Base-by-base conservation (phyloP, 495 filamentous ascomycete species). In the Aspergillus taichungensis region DNA sequence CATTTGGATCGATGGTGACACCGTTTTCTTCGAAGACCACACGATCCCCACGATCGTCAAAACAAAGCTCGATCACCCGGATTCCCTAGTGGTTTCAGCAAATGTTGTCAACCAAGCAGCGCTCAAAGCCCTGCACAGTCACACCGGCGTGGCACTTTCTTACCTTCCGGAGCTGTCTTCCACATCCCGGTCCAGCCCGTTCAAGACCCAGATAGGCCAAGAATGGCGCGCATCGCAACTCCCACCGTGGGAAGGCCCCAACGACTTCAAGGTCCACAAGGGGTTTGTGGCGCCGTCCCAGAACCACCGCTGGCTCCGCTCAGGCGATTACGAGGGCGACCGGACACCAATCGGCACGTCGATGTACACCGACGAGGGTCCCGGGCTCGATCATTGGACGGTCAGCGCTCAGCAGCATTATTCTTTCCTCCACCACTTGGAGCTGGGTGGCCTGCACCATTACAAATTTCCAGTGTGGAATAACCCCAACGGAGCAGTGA, bases 1-100 rank as follows among this genome's bases (percentile, higher is more conserved):
- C 45, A 63, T 78, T 43, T 74, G 73, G 50, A 78, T 79, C 24
- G 75, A 78, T 49, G 75, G 76, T 6, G 76, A 78, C 48, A 63
- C 73, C 36, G 67, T 77, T 11, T 79, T 68, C 44, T 49, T 79
- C 10, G 73, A 77, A 40, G 73, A 76, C 34, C 61, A 71, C 42
- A 62, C 73, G 34, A 77, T 79, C 34, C 65, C 74, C 1, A 67
- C 68, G 6, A 58, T 79, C 1, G 64, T 78, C 18, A 72, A 74
- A 35, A 76, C 73, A n/a, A 66, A 69, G 41, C 52, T 75, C 24
- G 64, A 73, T 6, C 58, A 72, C 30, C 72, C 71, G 6, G 60
- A 68, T 36, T 62, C 67, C 1, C 58, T 66, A 37, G 65, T 74
- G 34, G 62, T 78, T 0, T 75, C 74, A 1, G 75, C 73, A 13